Conservation (phyloP, 2,329 filamentous ascomycete species). For the Fusarium globosum region DNA sequence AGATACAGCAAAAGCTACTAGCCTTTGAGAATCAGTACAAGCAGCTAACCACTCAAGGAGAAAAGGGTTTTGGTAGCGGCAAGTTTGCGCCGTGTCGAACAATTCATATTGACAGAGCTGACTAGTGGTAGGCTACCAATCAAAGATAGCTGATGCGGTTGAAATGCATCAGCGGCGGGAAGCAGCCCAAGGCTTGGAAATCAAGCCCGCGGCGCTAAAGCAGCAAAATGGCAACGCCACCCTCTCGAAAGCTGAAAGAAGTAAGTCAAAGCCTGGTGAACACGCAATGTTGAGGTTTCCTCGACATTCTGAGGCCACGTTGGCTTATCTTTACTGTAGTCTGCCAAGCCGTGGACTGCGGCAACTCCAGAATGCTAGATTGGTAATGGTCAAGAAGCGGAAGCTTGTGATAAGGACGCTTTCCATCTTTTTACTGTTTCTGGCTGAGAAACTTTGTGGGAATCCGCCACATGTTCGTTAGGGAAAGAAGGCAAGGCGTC, state of each 20-base stretch:
- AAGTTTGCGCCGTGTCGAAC: rapidly evolving
- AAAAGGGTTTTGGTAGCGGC: rapidly evolving
- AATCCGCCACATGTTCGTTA: rapidly evolving
- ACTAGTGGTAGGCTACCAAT: background rate
- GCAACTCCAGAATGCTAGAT: background rate
- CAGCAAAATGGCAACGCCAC: rapidly evolving
- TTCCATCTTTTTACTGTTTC: rapidly evolving
- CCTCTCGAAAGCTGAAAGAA: background rate
- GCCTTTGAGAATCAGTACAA: background rate
- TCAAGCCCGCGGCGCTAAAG: background rate
- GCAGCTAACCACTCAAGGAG: background rate
- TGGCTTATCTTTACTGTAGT: background rate
- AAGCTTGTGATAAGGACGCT: rapidly evolving
- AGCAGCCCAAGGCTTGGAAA: background rate
- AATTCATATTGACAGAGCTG: rapidly evolving
- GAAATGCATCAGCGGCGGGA: background rate
- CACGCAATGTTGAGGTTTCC: rapidly evolving
- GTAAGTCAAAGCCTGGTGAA: background rate
- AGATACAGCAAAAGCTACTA: background rate
- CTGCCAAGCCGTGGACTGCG: background rate
- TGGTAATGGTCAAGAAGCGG: background rate
- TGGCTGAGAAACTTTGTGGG: rapidly evolving
- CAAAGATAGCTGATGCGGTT: background rate
- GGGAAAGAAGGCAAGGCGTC: background rate
- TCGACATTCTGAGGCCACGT: rapidly evolving